These are phyloP conservation scores for Talaromyces proteolyticus DNA, from an alignment of 495 filamentous ascomycete species.

Conservation along the genomic window DNA sequence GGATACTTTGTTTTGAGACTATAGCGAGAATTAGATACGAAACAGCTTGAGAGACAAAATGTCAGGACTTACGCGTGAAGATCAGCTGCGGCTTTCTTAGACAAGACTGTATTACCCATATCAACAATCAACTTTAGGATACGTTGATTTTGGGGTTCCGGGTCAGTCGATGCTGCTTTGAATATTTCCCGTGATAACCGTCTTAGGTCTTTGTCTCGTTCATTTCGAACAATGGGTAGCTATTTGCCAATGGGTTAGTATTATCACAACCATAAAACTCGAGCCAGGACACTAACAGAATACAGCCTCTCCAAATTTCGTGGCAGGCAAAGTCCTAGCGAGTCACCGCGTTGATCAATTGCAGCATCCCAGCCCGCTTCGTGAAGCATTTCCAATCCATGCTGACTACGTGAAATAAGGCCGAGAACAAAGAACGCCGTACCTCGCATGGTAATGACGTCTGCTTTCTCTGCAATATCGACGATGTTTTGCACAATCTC, in stretches of 20 bases:
- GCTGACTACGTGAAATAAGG: constrained; percentile 83
- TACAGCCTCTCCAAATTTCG: constrained; percentile 65
- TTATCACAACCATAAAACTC: not conserved
- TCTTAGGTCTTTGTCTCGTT: constrained; percentile 22
- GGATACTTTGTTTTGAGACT: constrained; percentile 63
- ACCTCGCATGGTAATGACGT: constrained; percentile 86
- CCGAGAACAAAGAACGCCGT: constrained; percentile 96
- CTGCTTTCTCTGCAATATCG: constrained; percentile 76
- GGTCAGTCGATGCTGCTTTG: constrained; percentile 47
- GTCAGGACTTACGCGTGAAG: constrained; percentile 45
- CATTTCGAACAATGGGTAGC: constrained; percentile 32
- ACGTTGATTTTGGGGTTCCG: constrained; percentile 62
- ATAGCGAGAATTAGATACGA: constrained; percentile 8
- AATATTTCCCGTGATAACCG: constrained; percentile 32
- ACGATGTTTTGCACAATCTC: constrained; percentile 84
- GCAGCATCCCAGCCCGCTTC: constrained; percentile 90
- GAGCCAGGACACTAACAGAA: constrained; percentile 23
- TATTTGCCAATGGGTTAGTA: constrained; percentile 12
- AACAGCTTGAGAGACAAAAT: not conserved
- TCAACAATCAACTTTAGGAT: constrained; percentile 78
- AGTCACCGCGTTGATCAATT: constrained; percentile 73
- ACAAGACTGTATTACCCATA: constrained; percentile 82
- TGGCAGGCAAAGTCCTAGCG: constrained; percentile 82
- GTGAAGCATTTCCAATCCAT: constrained; percentile 83
- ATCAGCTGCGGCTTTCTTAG: constrained; percentile 69